Base-by-base conservation (phyloP, 2,329 filamentous ascomycete genomes). In the Ilyonectria robusta region DNA sequence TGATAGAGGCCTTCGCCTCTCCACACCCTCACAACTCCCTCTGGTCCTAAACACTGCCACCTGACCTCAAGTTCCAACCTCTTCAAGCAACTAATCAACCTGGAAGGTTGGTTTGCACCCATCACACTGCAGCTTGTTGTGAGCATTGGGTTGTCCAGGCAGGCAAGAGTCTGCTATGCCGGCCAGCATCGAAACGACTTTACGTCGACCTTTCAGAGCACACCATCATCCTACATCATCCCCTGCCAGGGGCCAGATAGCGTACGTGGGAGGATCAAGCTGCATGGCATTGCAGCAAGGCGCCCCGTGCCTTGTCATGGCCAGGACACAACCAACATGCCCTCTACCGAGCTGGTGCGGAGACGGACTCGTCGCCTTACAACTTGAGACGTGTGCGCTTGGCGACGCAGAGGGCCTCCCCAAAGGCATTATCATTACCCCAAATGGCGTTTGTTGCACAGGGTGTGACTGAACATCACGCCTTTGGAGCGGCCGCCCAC, bases 21-120 rank as follows among this genome's bases (percentile, higher is more conserved):
- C 61, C 69, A 72, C 71, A 65, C 69, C 72, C 69, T 71, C 72
- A 42, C 15, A 71, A 65, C 59, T 64, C 53, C 56, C 58, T 64
- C 57, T 65, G 26, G 15, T 50, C 47, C 15, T 50, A 35, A 53
- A 63, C 67, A 69, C 72, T 73, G 72, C 72, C 73, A 73, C 71
- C 73, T 76, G 74, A 76, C 74, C 66, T 72, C 56, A 46, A 66
- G 60, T 65, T 69, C 72, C 69, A 76, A 76, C 69, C 73, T 68
- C 62, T 70, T 63, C 33, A 56, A 60, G 61, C 62, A 72, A 60
- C 57, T 66, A 62, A 54, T 44, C 40, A 57, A 68, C 64, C 56
- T 54, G 5, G 44, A 29, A 15, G 46, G 62, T 56, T 68, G 65
- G 64, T 64, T 68, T 60, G 66, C 50, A 59, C 56, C 64, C 62